phyloP scores from a whole-genome alignment of 179 eudicot genomes.

The Drosera spatulata region DNA sequence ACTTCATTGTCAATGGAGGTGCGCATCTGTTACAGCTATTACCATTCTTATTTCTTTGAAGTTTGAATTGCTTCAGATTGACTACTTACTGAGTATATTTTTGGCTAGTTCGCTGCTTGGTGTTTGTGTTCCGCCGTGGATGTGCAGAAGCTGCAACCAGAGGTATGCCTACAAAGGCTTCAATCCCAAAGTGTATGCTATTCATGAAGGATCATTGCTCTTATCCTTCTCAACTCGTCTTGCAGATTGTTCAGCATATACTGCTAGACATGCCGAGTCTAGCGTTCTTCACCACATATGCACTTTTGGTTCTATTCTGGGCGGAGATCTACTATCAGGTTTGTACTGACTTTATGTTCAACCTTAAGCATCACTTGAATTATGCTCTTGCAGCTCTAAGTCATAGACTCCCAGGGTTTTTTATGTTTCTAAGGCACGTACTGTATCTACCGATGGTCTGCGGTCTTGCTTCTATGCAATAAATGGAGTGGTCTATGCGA shows the following conservation, averaged over 20 bases:
- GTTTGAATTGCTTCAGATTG: neutral
- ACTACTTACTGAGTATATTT: conserved; percentile 14
- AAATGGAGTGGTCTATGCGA: conserved; percentile 63
- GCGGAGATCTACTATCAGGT: conserved; percentile 99
- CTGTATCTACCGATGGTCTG: conserved; percentile 77
- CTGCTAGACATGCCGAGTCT: conserved; percentile 92
- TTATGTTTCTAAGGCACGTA: conserved; percentile 65
- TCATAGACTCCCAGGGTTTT: neutral
- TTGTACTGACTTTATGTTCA: neutral
- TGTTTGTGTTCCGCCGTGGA: conserved; percentile 80
- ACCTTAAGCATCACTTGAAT: neutral
- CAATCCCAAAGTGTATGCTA: too few species aligned
- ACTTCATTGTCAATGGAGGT: conserved; percentile 94
- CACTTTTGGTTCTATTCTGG: conserved; percentile 88
- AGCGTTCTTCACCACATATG: conserved; percentile 92
- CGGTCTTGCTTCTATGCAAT: conserved; percentile 75
- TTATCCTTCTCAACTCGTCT: neutral
- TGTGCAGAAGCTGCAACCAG: conserved; percentile 26
- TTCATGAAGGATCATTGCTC: too few species aligned
- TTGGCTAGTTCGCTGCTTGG: conserved; percentile 72
- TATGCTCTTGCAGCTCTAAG: neutral
- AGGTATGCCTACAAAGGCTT: too few species aligned
- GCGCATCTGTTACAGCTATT: conserved; percentile 8
- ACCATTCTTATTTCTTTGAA: neutral
- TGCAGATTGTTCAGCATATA: conserved; percentile 66